Evolutionary conservation across 2,329 filamentous ascomycete species (phyloP), one percentile per base, ranked within the genome.

Genomic region (Leptosphaerulina australis): DNA sequence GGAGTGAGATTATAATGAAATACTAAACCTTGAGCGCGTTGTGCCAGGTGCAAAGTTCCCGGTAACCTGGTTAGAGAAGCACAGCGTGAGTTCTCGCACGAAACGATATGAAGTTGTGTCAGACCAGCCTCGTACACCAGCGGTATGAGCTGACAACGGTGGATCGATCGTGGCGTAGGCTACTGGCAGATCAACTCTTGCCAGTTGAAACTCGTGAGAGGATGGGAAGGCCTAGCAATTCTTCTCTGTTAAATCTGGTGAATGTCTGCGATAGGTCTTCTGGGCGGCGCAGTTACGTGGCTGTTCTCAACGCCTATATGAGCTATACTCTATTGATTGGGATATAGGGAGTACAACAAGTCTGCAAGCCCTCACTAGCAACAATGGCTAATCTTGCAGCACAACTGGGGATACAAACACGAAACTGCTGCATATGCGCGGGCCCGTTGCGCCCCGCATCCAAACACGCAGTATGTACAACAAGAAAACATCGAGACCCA

Each of bases 391-490:
- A 35, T 52, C 59, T 68, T 62, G 60, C 62, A 63, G 60, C 48
- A 58, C 46, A 38, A 30, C 33, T 12, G 44, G 48, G 34, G 12
- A 52, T 54, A 63, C 56, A 54, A 28, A 54, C 34, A 22, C 56
- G 43, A 43, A 53, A 44, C 15, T 26, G 30, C 59, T 56, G 37
- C 33, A 52, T 62, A 33, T 44, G 55, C 54, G 44, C 57, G 37
- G 36, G 20, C 31, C 53, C 51, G 50, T 53, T 50, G 53, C 50
- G 44, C 56, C 50, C 59, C 57, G 50, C 60, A 63, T 44, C 57
- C 45, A 38, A 53, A 59, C 52, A 64, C 53, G 59, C 60, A 56
- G 38, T 33, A 25, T 52, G 63, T 64, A 56, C 56, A 36, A 67
- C 63, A 36, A n/a, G n/a, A n/a, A n/a, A 25, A 18, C 25, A 41